A percentile compares a stretch with the other conserved stretches of the same genome.
phyloP scores from a whole-genome alignment of 352 stramenopile species.

The Globisporangium sylvaticum region DNA sequence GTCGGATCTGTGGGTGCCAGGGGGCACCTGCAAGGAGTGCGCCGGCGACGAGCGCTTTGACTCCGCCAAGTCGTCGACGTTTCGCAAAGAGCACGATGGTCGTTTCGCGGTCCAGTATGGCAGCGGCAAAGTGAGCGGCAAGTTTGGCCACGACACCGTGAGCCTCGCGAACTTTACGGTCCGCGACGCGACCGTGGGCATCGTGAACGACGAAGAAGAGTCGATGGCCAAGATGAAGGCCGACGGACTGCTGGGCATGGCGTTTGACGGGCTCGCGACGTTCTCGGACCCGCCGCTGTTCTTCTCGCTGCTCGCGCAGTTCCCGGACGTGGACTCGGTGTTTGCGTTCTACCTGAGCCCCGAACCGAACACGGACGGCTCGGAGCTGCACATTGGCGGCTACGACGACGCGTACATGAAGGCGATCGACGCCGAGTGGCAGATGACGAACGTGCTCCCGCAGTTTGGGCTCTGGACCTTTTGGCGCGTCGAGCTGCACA shows the following conservation, averaged over 20 bases:
- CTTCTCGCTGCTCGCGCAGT: constrained; percentile 57
- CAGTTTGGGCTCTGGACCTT: constrained; percentile 85
- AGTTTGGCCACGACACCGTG: constrained; percentile 58
- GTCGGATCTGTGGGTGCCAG: constrained; percentile 75
- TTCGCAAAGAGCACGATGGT: constrained; percentile 27
- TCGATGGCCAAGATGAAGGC: constrained; percentile 82
- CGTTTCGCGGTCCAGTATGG: constrained; percentile 73
- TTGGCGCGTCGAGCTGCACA: constrained; percentile 72
- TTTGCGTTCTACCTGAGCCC: constrained; percentile 97
- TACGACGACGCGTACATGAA: constrained; percentile 56
- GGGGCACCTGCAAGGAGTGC: constrained; percentile 45
- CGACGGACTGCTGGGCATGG: constrained; percentile 95
- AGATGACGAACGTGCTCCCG: constrained; percentile 66
- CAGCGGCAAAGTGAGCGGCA: constrained; percentile 63
- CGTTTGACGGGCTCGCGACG: constrained; percentile 91
- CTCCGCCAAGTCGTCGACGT: constrained; percentile 42
- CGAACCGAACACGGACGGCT: constrained; percentile 75
- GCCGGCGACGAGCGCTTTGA: constrained; percentile 55
- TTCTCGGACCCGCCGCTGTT: constrained; percentile 75
- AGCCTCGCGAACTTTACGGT: constrained; percentile 44
- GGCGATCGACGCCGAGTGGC: constrained; percentile 46
- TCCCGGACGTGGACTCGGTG: constrained; percentile 63
- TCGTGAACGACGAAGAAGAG: constrained; percentile 62
- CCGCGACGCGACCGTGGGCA: constrained; percentile 44
- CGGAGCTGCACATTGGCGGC: constrained; percentile 66